Evolutionary conservation across 116 monocot species (phyloP).

Genomic region (Cymodocea nodosa): DNA sequence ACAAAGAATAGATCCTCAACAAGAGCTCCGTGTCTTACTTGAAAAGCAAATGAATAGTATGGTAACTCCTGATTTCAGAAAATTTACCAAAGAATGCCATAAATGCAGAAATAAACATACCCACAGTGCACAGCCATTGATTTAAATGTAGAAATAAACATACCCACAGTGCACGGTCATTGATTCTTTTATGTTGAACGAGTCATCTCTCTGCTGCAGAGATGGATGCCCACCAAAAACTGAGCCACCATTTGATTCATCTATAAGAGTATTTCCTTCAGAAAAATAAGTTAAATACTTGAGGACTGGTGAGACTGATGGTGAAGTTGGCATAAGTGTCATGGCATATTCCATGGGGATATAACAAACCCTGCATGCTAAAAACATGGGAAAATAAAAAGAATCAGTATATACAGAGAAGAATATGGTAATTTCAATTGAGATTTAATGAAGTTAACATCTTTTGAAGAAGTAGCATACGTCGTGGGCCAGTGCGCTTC

Average conservation of each 20-base stretch:
- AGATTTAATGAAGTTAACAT: conserved; percentile 28
- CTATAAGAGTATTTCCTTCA: conserved; percentile 37
- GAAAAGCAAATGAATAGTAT: not conserved
- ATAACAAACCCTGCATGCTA: conserved; percentile 88
- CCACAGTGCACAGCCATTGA: conserved; percentile 93
- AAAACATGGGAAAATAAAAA: conserved; percentile 7
- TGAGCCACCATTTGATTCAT: conserved; percentile 49
- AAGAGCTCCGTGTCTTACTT: not conserved
- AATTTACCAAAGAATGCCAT: not conserved
- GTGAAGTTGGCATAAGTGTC: conserved; percentile 48
- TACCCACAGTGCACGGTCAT: conserved; percentile 98
- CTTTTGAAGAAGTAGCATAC: conserved; percentile 33
- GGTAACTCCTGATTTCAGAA: not conserved
- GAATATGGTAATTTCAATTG: not conserved
- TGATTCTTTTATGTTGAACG: conserved; percentile 66
- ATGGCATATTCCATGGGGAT: conserved; percentile 60
- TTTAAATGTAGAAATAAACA: conserved; percentile 21
- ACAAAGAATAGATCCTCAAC: not conserved
- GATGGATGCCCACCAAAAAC: conserved; percentile 77
- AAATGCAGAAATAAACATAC: conserved; percentile 29
- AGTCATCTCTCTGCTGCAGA: conserved; percentile 59
- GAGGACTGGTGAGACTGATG: conserved; percentile 54
- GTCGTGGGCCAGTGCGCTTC: conserved; percentile 73
- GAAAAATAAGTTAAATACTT: conserved; percentile 50
- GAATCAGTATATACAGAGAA: not conserved